Conservation (phyloP, 2,329 filamentous ascomycete genomes). For the Diaporthe aspalathi region DNA sequence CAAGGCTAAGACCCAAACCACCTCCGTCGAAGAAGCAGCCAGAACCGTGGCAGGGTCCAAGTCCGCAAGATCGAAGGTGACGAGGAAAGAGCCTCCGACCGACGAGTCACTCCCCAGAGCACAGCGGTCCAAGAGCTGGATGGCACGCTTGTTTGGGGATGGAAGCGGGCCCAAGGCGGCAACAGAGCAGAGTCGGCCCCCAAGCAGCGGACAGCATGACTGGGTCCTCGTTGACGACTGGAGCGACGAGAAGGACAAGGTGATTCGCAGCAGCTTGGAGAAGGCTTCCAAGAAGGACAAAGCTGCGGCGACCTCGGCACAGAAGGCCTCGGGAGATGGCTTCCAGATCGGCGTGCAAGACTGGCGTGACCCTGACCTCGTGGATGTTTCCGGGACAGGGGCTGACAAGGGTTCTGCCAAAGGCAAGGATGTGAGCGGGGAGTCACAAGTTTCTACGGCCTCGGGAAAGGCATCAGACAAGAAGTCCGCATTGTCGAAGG, state of each 20-base stretch:
- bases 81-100: constrained; percentile 28
- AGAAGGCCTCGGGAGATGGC: constrained; percentile 60
- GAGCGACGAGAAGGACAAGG: constrained; percentile 40
- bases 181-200: constrained; percentile 70
- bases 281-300: constrained; percentile 51
- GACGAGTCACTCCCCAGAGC: constrained; percentile 21
- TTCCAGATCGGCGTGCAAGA: constrained; percentile 89
- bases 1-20: constrained; percentile 49
- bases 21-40: constrained; percentile 42
- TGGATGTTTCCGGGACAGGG: constrained; percentile 54
- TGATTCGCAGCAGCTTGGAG: constrained; percentile 47
- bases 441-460: constrained; percentile 36
- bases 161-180: constrained; percentile 46
- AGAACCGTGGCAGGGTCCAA: constrained; percentile 38
- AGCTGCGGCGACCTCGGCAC: constrained; percentile 39
- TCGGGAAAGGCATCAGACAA: constrained; percentile 43
- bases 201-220: constrained; percentile 78
- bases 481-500: constrained; percentile 39
- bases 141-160: constrained; percentile 57
- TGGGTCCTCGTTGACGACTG: constrained; percentile 79
- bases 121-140: constrained; percentile 51
- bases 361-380: constrained; percentile 83
- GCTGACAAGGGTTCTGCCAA: constrained; percentile 45
- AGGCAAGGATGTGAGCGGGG: constrained; percentile 28
- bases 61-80: constrained; percentile 22